phyloP scores from a whole-genome alignment of 768 basidiomycete species.

The Mycena indigotica region DNA sequence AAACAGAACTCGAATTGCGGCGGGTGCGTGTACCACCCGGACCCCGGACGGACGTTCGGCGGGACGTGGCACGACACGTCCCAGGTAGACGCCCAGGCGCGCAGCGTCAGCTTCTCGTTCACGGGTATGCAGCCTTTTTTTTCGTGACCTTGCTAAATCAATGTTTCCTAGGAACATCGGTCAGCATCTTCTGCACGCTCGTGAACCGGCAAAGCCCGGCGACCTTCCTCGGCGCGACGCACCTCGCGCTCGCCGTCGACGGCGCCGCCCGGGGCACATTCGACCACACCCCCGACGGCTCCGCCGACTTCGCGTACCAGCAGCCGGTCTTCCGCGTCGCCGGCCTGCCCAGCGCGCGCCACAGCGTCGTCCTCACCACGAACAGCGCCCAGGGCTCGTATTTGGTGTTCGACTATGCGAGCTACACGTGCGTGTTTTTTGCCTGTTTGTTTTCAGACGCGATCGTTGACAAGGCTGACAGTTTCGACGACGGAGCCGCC shows the following conservation, averaged over 20 bases:
- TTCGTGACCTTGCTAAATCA: background rate
- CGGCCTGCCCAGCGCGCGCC: background rate
- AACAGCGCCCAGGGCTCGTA: constrained; percentile 4
- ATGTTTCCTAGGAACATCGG: background rate
- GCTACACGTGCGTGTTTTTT: constrained; percentile 7
- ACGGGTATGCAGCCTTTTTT: constrained; percentile 5
- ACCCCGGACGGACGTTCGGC: background rate
- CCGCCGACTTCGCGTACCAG: background rate
- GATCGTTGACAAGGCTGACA: too few relatives aligned
- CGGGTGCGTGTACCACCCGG: constrained; percentile 5
- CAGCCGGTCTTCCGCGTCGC: background rate
- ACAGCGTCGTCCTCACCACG: constrained; percentile 7
- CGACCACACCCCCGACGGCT: background rate
- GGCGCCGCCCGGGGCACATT: background rate
- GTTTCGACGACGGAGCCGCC: too few relatives aligned
- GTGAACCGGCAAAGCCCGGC: background rate
- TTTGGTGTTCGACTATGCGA: constrained; percentile 12
- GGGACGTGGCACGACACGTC: constrained; percentile 17
- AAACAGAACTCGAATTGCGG: constrained; percentile 16
- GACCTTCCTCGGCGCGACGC: background rate
- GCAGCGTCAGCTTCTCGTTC: constrained; percentile 13
- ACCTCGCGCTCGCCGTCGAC: constrained; percentile 5
- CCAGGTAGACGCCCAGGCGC: background rate
- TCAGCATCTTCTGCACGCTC: constrained; percentile 10
- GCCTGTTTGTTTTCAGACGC: too few relatives aligned